Conservation (phyloP, 345 rosid genomes). For the Ailanthus altissimus region DNA sequence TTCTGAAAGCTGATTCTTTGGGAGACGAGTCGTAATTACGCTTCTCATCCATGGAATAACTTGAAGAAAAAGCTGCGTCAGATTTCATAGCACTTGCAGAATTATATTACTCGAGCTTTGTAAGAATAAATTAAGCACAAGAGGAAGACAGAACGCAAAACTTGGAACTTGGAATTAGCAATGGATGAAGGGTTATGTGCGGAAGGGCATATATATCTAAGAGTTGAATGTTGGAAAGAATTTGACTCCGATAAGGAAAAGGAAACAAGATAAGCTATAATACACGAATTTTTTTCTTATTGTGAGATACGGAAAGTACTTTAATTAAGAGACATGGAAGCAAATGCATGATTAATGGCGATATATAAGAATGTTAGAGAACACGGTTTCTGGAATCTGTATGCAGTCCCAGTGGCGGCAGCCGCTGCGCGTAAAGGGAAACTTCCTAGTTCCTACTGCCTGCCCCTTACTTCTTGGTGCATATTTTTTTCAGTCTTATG, state of each 20-base stretch:
- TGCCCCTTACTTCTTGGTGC: neutral
- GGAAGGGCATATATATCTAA: neutral
- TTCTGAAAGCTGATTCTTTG: constrained; percentile 19
- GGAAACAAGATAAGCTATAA: neutral
- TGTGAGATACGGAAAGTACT: neutral
- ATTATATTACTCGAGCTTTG: neutral
- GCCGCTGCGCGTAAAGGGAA: neutral
- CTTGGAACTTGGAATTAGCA: neutral
- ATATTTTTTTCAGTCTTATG: neutral
- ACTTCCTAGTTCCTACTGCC: neutral
- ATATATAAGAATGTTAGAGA: neutral
- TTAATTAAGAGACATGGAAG: neutral
- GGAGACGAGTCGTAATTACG: neutral
- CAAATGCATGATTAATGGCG: neutral
- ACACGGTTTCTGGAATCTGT: no score
- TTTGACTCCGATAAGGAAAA: neutral
- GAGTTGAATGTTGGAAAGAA: no score
- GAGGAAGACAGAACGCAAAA: neutral
- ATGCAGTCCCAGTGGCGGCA: no score
- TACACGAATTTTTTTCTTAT: no score
- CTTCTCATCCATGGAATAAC: neutral
- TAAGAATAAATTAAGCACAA: neutral
- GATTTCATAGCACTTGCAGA: neutral
- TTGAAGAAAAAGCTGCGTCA: neutral
- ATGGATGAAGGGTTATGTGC: neutral